Evolutionary conservation across 2,329 filamentous ascomycete species (phyloP).

Genomic region (Arthrobotrys sphaeroides): DNA sequence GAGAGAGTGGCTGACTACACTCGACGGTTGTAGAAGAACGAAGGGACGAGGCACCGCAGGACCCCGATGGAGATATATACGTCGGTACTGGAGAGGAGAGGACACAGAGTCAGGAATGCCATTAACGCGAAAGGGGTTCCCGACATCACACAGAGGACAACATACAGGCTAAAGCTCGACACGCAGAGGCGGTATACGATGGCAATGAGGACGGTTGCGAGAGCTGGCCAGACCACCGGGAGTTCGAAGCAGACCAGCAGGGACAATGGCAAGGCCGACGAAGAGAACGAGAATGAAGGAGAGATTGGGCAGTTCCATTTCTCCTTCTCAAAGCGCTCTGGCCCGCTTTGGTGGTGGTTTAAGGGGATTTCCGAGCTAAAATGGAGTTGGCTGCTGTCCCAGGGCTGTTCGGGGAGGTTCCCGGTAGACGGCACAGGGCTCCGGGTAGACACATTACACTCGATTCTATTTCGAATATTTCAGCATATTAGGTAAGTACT

Average conservation of each 20-base stretch:
- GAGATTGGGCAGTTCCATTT: constrained; percentile 21
- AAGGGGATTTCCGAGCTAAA: not conserved
- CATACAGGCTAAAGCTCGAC: constrained; percentile 34
- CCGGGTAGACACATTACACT: not conserved
- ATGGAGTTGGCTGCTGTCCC: not conserved
- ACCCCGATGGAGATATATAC: constrained; percentile 39
- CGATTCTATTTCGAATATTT: not conserved
- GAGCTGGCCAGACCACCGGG: constrained; percentile 4
- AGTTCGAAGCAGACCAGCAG: constrained; percentile 26
- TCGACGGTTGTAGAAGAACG: constrained; percentile 33
- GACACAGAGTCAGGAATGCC: constrained; percentile 16
- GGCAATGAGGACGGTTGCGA: constrained; percentile 8
- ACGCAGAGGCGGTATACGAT: constrained; percentile 11
- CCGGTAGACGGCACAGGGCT: not conserved
- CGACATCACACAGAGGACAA: not conserved
- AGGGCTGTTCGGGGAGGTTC: not conserved
- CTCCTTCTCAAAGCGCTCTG: constrained; percentile 28
- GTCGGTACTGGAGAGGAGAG: constrained; percentile 23
- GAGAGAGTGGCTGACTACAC: constrained; percentile 19
- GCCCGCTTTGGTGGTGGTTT: not conserved
- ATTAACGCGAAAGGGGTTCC: constrained; percentile 22
- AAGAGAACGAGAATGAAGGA: constrained; percentile 19
- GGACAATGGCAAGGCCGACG: constrained; percentile 23
- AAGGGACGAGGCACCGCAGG: constrained; percentile 37
- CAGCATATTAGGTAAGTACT: too few species aligned